Percentiles rank a stretch among this genome's conserved stretches.
Evolutionary conservation across 768 basidiomycete species (phyloP).

Genomic region (Pleurotus salmoneostramineus): DNA sequence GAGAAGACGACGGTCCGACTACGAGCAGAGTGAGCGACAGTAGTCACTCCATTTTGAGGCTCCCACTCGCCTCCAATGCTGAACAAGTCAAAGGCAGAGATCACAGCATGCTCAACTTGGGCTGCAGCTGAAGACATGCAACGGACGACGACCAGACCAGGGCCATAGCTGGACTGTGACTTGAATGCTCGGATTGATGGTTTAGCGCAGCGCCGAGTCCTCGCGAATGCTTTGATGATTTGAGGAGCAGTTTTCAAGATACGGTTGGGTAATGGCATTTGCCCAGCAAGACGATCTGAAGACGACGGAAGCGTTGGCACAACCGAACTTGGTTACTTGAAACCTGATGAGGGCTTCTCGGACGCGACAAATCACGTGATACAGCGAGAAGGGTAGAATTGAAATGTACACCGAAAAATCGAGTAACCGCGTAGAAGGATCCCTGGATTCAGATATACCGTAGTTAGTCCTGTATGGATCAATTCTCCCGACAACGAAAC

Average conservation of each 20-base stretch:
- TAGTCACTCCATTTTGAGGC: neutral
- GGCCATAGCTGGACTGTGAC: neutral
- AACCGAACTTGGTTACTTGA: neutral
- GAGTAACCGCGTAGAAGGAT: neutral
- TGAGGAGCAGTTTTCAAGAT: neutral
- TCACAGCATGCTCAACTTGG: conserved; percentile 76
- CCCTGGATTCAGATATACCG: too few relatives aligned
- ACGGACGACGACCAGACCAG: neutral
- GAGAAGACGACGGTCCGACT: conserved; percentile 51
- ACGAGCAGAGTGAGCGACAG: neutral
- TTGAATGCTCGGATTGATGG: neutral
- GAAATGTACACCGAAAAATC: too few relatives aligned
- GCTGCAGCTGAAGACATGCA: neutral
- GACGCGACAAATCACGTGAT: neutral
- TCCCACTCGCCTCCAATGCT: conserved; percentile 72
- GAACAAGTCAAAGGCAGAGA: conserved; percentile 91
- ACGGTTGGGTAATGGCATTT: too few relatives aligned
- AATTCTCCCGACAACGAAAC: too few relatives aligned
- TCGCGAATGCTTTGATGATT: neutral
- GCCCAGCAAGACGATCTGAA: neutral
- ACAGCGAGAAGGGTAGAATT: neutral
- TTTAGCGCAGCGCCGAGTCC: neutral
- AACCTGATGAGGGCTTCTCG: neutral
- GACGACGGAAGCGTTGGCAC: neutral
- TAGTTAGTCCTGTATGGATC: too few relatives aligned